Evolutionary conservation across 768 basidiomycete genomes (phyloP).

Genomic region (Xerocomellus chrysenteron): DNA sequence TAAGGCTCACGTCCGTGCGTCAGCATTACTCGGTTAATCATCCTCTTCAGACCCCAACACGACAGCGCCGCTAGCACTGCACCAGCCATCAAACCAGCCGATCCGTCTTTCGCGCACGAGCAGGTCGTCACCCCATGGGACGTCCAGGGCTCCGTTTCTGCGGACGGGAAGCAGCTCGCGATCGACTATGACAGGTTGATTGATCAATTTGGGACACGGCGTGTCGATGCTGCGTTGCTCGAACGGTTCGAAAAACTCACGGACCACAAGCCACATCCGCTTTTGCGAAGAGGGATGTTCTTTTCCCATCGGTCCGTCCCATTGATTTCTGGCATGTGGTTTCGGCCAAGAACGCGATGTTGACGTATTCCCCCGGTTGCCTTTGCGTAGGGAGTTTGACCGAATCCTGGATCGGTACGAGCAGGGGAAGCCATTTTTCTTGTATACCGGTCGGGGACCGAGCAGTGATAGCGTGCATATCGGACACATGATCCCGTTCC

Average conservation of each 20-base stretch:
- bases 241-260: slow-evolving; percentile 90
- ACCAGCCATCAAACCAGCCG: slow-evolving; percentile 30
- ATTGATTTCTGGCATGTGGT: background rate
- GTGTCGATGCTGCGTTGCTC: slow-evolving; percentile 72
- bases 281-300: slow-evolving; percentile 91
- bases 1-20: slow-evolving; percentile 20
- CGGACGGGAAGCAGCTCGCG: slow-evolving; percentile 85
- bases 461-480: slow-evolving; percentile 97
- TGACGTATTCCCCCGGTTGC: background rate
- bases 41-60: slow-evolving; percentile 13
- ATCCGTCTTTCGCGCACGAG: slow-evolving; percentile 38
- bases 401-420: slow-evolving; percentile 94
- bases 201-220: slow-evolving; percentile 88
- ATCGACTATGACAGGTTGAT: slow-evolving; percentile 98
- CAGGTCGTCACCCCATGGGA: slow-evolving; percentile 98
- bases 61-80: slow-evolving; percentile 22
- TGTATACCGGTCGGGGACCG: slow-evolving; percentile 97
- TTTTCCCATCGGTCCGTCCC: slow-evolving; percentile 88
- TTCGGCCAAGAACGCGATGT: background rate
- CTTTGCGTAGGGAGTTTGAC: slow-evolving; percentile 73
- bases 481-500: slow-evolving; percentile 96
- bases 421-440: slow-evolving; percentile 94
- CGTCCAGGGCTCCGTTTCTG: slow-evolving; percentile 86
- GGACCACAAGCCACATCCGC: slow-evolving; percentile 81
- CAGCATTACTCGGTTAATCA: background rate